Evolutionary conservation across 2,329 filamentous ascomycete species (phyloP).

Genomic region (Trichophaea hybrida): DNA sequence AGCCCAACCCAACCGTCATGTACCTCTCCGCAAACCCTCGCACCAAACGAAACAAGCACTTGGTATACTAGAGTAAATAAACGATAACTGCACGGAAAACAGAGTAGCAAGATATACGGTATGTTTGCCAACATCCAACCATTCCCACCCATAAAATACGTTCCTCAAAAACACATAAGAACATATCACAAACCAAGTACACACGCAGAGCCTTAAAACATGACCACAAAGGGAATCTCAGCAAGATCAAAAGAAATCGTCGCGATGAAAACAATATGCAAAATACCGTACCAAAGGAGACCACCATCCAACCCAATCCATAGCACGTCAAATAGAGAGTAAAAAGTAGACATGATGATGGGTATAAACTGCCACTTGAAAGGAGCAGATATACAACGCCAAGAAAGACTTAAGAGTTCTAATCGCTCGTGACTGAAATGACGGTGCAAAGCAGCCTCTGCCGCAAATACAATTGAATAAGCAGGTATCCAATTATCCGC

Average conservation of each 20-base stretch:
- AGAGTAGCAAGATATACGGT: too few relatives aligned
- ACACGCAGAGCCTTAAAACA: neutral
- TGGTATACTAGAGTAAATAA: too few relatives aligned
- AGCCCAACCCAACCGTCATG: too few relatives aligned
- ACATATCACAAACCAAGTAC: neutral
- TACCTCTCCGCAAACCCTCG: too few relatives aligned
- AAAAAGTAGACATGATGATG: neutral
- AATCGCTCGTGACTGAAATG: too few relatives aligned
- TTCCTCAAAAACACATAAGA: neutral
- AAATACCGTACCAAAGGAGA: constrained; percentile 2
- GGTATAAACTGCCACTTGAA: neutral
- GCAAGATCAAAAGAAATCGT: constrained; percentile 14
- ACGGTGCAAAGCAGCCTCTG: too few relatives aligned
- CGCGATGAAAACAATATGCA: constrained; percentile 19
- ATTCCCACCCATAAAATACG: neutral
- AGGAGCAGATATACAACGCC: neutral
- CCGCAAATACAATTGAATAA: too few relatives aligned
- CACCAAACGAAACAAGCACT: too few relatives aligned
- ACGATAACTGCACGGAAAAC: too few relatives aligned
- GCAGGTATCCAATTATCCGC: too few relatives aligned
- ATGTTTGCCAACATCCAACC: neutral
- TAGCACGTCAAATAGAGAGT: neutral
- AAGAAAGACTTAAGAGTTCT: too few relatives aligned
- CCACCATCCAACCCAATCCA: neutral
- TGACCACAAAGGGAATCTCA: constrained; percentile 10